phyloP scores from a whole-genome alignment of 306 rosid genomes.

The Cicer chorassanicum region DNA sequence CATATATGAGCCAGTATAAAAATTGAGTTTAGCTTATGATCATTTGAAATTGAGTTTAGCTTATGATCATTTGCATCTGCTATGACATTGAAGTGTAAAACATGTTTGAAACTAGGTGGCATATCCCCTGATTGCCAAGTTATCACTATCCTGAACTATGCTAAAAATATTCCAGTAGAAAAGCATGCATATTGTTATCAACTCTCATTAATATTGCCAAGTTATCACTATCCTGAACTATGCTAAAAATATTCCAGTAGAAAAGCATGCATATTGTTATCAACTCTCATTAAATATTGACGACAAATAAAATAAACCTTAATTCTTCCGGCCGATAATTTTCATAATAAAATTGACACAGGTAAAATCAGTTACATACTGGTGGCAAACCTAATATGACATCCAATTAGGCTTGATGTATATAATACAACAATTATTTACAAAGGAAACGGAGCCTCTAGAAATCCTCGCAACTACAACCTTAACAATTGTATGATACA shows the following conservation, averaged over 20 bases:
- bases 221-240: too few species aligned
- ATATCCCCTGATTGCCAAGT: not conserved
- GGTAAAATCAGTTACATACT: slow-evolving; percentile 33
- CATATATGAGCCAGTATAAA: not conserved
- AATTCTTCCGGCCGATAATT: slow-evolving; percentile 30
- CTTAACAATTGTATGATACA: slow-evolving; percentile 44
- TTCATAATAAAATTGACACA: slow-evolving; percentile 37
- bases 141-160: too few species aligned
- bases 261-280: too few species aligned
- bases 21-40: not conserved
- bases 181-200: too few species aligned
- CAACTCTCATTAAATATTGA: too few species aligned
- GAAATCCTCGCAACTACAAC: slow-evolving; percentile 42
- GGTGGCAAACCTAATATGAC: slow-evolving; percentile 40
- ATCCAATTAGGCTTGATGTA: slow-evolving; percentile 43
- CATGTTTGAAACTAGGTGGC: not conserved
- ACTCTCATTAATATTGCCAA: too few species aligned
- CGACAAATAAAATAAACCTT: slow-evolving; percentile 13
- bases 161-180: too few species aligned
- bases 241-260: too few species aligned
- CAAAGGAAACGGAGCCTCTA: slow-evolving; percentile 43
- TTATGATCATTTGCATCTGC: not conserved
- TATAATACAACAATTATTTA: slow-evolving; percentile 40
- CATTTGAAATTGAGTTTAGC: not conserved
- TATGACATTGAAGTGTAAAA: not conserved